Percentiles rank a stretch among this genome's conserved stretches.
phyloP scores from a whole-genome alignment of 768 basidiomycete genomes.

The Polyporus arcularius region DNA sequence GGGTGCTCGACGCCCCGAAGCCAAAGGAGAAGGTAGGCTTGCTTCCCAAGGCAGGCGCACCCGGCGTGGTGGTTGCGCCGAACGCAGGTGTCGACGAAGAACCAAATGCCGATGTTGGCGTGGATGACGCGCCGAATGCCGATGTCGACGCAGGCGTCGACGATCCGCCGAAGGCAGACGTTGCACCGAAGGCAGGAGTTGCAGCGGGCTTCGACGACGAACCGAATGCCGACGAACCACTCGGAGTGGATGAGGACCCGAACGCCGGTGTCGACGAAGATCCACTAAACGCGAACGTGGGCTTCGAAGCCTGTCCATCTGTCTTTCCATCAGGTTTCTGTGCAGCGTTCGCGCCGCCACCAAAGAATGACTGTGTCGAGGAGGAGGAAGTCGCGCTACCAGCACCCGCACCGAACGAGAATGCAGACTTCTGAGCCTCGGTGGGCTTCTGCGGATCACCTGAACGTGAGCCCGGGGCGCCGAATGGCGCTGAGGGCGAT shows the following conservation, averaged over 20 bases:
- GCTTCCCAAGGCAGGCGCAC: neutral
- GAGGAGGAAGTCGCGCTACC: neutral
- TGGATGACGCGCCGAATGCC: conserved; percentile 1
- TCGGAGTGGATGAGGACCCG: neutral
- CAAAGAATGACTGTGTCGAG: conserved; percentile 1
- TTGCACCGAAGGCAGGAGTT: neutral
- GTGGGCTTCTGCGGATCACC: conserved; percentile 14
- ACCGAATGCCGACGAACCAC: neutral
- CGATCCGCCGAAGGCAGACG: neutral
- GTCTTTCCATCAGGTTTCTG: conserved; percentile 1
- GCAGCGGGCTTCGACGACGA: neutral
- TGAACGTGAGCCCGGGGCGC: conserved; percentile 4
- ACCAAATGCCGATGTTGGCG: neutral
- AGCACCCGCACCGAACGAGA: conserved; percentile 5
- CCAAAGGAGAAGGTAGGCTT: conserved; percentile 21
- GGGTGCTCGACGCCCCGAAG: neutral
- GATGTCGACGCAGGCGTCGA: neutral
- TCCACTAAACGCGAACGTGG: conserved; percentile 13
- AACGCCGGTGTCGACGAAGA: neutral
- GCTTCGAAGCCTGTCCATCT: conserved; percentile 12
- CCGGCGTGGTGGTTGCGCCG: conserved; percentile 2
- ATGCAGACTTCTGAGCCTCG: conserved; percentile 17
- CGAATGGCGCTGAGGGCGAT: neutral
- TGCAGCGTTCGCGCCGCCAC: conserved; percentile 3
- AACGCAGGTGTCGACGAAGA: conserved; percentile 13